These are phyloP conservation scores for Pichia paraexigua DNA, from an alignment of 805 yeast genomes.

Conservation along the genomic window DNA sequence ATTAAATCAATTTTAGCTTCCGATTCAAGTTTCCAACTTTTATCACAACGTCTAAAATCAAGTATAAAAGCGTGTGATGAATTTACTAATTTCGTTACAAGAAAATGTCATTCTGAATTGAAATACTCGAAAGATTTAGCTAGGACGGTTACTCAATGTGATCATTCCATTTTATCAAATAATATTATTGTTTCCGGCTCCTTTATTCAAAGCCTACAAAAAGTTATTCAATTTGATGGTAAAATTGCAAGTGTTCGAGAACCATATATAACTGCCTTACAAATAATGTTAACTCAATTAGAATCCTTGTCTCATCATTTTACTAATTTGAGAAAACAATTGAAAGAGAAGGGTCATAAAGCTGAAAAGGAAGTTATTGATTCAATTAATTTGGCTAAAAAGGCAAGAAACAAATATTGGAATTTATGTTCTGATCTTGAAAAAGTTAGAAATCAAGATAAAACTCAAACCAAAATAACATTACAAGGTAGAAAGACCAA, in stretches of 20 bases:
- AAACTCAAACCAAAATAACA: conserved; percentile 73
- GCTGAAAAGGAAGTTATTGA: conserved; percentile 82
- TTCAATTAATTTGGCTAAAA: conserved; percentile 75
- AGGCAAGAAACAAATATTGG: conserved; percentile 73
- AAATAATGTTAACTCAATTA: conserved; percentile 81
- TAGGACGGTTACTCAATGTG: conserved; percentile 51
- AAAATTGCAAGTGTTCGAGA: conserved; percentile 57
- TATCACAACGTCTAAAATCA: conserved; percentile 68
- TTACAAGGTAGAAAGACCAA: conserved; percentile 72
- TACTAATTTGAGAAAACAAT: conserved; percentile 60
- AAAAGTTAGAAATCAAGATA: conserved; percentile 67
- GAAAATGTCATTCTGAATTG: conserved; percentile 69
- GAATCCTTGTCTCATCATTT: conserved; percentile 61
- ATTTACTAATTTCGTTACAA: conserved; percentile 67
- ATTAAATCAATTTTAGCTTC: conserved; percentile 48
- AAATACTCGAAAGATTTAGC: conserved; percentile 69
- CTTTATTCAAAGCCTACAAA: conserved; percentile 57
- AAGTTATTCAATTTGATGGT: conserved; percentile 71
- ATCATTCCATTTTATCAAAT: conserved; percentile 26
- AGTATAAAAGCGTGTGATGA: conserved; percentile 80
- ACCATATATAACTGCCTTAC: conserved; percentile 71
- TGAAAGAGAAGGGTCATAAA: conserved; percentile 75
- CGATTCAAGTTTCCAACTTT: conserved; percentile 70
- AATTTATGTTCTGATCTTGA: conserved; percentile 83
- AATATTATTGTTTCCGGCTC: conserved; percentile 38